Conservation (phyloP, 441 rosid species). For the Omphalea diandra region DNA sequence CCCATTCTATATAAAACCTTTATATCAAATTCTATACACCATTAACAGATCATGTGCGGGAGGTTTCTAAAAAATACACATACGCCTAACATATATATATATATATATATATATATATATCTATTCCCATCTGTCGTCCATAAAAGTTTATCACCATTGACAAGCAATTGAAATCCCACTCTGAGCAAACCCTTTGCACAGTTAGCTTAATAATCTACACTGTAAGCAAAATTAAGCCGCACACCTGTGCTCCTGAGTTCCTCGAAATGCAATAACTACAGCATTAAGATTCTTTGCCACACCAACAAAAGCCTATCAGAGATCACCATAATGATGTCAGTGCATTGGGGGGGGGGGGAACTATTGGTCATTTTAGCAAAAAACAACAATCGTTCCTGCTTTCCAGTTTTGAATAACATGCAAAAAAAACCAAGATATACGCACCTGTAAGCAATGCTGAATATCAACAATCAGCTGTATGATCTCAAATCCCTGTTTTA, state of each 20-base stretch:
- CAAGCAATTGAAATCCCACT: too few species aligned
- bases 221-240: too few species aligned
- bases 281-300: conserved; percentile 83
- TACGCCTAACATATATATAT: too few species aligned
- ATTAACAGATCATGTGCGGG: too few species aligned
- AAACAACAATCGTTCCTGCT: neutral
- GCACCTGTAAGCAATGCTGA: conserved; percentile 83
- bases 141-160: too few species aligned
- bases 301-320: conserved; percentile 81
- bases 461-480: conserved; percentile 78
- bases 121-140: too few species aligned
- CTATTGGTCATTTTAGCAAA: neutral
- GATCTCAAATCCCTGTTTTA: conserved; percentile 77
- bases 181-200: too few species aligned
- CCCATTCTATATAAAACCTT: too few species aligned
- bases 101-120: too few species aligned
- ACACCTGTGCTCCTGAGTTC: conserved; percentile 91
- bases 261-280: conserved; percentile 85
- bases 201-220: too few species aligned
- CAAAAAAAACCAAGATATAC: conserved; percentile 8
- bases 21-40: too few species aligned
- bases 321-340: conserved; percentile 15
- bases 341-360: neutral
- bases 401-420: conserved; percentile 9
- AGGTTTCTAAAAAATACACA: too few species aligned